Evolutionary conservation across 2,329 filamentous ascomycete species (phyloP).

Genomic region (Harringtonia lauricola): DNA sequence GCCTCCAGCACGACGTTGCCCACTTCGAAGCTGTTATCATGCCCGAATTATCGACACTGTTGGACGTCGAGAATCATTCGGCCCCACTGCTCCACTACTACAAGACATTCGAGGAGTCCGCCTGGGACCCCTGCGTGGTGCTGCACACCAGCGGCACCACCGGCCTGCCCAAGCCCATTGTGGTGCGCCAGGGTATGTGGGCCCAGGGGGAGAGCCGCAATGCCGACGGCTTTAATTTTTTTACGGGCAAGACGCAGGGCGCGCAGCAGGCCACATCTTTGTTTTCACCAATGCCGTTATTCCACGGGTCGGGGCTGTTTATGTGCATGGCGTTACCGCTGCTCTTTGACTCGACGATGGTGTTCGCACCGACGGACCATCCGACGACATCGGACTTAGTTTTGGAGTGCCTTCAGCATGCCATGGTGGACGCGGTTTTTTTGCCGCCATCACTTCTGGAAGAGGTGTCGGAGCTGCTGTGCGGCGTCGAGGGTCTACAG

Average conservation of each 20-base stretch:
- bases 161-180: slow-evolving; percentile 34
- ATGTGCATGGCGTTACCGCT: too few species aligned
- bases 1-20: too few species aligned
- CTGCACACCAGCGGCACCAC: slow-evolving; percentile 36
- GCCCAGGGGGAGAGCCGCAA: slow-evolving; percentile 8
- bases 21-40: too few species aligned
- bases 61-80: too few species aligned
- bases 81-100: slow-evolving; percentile 1
- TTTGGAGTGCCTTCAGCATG: slow-evolving; percentile 18
- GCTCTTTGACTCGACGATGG: neutral
- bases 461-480: slow-evolving; percentile 30
- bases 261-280: too few species aligned
- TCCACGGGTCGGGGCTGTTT: too few species aligned
- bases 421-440: slow-evolving; percentile 16
- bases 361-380: slow-evolving; percentile 12
- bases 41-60: too few species aligned
- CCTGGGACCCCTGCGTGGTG: slow-evolving; percentile 28
- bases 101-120: slow-evolving; percentile 25
- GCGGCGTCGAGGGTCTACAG: slow-evolving; percentile 17
- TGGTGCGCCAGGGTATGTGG: slow-evolving; percentile 25
- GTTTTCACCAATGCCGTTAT: too few species aligned
- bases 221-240: too few species aligned
- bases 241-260: too few species aligned
- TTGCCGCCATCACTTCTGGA: slow-evolving; percentile 30
- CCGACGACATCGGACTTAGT: slow-evolving; percentile 23